Conservation (phyloP, 148 eudicot species). For the Salicornia ramosissima region DNA sequence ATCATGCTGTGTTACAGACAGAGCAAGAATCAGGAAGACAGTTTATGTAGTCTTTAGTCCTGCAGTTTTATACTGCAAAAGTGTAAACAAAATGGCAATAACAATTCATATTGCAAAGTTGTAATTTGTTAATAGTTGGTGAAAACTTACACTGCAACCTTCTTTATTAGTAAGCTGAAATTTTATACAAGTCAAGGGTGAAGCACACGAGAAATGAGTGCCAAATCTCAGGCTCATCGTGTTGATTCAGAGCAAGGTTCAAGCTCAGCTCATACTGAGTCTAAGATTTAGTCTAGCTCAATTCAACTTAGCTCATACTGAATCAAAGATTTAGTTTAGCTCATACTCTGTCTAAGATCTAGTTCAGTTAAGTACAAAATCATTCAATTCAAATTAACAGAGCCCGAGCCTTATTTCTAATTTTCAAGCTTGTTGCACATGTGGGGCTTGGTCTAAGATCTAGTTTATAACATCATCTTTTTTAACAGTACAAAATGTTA, state of each 20-base stretch:
- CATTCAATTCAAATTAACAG: no score
- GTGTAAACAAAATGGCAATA: not conserved
- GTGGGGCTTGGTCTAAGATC: no score
- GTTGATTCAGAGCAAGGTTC: not conserved
- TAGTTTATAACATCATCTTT: no score
- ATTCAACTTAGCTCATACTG: no score
- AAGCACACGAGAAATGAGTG: not conserved
- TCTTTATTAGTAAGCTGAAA: not conserved
- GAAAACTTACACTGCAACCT: not conserved
- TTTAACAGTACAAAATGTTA: no score
- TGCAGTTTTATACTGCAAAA: not conserved
- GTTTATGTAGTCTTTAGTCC: not conserved
- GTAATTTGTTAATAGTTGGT: not conserved
- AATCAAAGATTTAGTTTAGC: no score
- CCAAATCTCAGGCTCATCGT: not conserved
- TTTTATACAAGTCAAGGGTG: not conserved
- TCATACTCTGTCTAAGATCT: no score
- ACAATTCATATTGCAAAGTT: not conserved
- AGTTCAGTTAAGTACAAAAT: no score
- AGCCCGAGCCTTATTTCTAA: no score
- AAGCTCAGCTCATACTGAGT: no score
- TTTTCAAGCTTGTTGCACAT: no score
- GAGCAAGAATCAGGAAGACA: not conserved
- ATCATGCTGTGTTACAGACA: not conserved
- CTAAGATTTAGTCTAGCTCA: no score